These are phyloP conservation scores for Mortierella sp. DNA, from an alignment of 371 early-diverging fungal genomes.

Conservation along the genomic window DNA sequence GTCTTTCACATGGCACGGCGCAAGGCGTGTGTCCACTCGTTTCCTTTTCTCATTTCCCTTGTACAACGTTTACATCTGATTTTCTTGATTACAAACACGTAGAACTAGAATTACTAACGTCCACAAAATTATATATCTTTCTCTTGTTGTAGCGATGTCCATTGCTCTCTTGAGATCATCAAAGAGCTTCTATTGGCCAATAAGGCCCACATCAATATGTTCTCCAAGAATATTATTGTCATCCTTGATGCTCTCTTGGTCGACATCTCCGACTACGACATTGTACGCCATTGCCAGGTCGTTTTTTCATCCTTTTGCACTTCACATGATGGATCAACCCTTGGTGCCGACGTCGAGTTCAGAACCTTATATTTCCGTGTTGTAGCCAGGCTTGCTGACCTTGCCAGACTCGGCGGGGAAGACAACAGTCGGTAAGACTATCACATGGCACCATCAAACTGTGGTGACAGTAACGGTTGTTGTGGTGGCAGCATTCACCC, in stretches of 20 bases:
- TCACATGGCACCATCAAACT: not conserved
- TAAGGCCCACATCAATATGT: constrained; percentile 82
- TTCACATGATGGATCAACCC: constrained; percentile 77
- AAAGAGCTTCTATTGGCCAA: constrained; percentile 80
- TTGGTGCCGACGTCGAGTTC: constrained; percentile 78
- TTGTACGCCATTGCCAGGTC: constrained; percentile 58
- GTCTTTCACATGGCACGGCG: too few relatives aligned
- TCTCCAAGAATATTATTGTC: constrained; percentile 80
- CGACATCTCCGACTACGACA: constrained; percentile 53
- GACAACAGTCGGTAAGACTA: constrained; percentile 26
- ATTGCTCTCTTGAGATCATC: constrained; percentile 75
- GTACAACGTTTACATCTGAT: too few relatives aligned
- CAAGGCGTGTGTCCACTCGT: not conserved
- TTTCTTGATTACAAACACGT: too few relatives aligned
- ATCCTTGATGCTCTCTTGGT: constrained; percentile 64
- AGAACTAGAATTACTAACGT: too few relatives aligned
- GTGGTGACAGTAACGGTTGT: not conserved
- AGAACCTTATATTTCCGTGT: constrained; percentile 70
- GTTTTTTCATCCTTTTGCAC: constrained; percentile 74
- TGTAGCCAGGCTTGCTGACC: constrained; percentile 70
- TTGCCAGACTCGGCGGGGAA: constrained; percentile 50
- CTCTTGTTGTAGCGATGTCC: constrained; percentile 34
- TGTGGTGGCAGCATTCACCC: not conserved
- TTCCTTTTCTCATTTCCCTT: not conserved
- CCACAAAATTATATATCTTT: not conserved